Conservation (phyloP, 345 rosid species). For the Lepidium sativum region DNA sequence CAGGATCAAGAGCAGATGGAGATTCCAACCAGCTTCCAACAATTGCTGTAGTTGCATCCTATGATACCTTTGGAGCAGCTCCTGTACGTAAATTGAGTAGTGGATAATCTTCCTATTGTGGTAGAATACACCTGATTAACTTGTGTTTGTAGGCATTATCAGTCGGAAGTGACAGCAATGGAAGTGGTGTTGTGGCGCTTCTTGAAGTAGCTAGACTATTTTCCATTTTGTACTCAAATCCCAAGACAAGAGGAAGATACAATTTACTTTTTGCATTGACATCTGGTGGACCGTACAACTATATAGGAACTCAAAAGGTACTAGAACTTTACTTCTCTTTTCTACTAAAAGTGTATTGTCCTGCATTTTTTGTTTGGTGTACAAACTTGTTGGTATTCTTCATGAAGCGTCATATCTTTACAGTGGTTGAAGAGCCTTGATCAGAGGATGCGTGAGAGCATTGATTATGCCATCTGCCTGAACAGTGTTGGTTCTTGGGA, state of each 20-base stretch:
- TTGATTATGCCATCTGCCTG: slow-evolving; percentile 96
- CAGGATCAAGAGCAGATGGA: slow-evolving; percentile 84
- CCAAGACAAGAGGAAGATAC: slow-evolving; percentile 92
- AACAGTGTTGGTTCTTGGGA: slow-evolving; percentile 90
- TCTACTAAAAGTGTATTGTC: neutral
- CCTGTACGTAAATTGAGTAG: slow-evolving; percentile 56
- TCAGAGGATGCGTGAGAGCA: slow-evolving; percentile 90
- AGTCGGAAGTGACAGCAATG: slow-evolving; percentile 94
- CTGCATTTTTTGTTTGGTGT: too few species aligned
- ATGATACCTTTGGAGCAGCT: slow-evolving; percentile 95
- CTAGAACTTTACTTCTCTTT: slow-evolving; percentile 13
- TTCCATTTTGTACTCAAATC: slow-evolving; percentile 83
- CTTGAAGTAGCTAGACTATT: slow-evolving; percentile 95
- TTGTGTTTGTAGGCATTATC: slow-evolving; percentile 69
- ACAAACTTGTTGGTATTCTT: slow-evolving; percentile 6
- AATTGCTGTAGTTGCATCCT: slow-evolving; percentile 90
- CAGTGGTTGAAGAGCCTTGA: slow-evolving; percentile 98
- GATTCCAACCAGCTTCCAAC: slow-evolving; percentile 86
- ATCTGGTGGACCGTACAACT: slow-evolving; percentile 96
- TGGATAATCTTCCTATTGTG: neutral
- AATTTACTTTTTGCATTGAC: slow-evolving; percentile 91
- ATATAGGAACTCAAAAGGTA: slow-evolving; percentile 95
- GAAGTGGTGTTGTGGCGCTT: slow-evolving; percentile 90
- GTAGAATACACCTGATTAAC: slow-evolving; percentile 14
- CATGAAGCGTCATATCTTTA: slow-evolving; percentile 21